Evolutionary conservation across 1,284 basidiomycete genomes (phyloP).

Genomic region (Sparassis latifolia): DNA sequence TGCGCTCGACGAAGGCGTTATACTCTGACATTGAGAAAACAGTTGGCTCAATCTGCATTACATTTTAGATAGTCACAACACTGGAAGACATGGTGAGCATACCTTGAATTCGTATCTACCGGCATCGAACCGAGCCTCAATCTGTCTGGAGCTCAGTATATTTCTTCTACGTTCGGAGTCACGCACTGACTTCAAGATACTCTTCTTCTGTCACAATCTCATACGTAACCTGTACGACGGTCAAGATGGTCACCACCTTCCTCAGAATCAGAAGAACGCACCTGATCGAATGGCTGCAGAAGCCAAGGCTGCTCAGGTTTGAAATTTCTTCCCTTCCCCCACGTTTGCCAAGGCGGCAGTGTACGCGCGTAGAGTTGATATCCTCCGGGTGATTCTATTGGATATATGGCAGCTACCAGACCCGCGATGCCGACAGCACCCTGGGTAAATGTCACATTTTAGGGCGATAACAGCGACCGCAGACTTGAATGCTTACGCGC

Average conservation of each 20-base stretch:
- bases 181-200: slow-evolving; percentile 35
- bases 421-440: slow-evolving; percentile 63
- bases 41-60: slow-evolving; percentile 37
- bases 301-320: slow-evolving; percentile 48
- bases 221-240: slow-evolving; percentile 36
- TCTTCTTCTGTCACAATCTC: slow-evolving; percentile 38
- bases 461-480: too few species aligned
- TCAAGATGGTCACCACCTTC: too few species aligned
- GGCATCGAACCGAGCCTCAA: slow-evolving; percentile 53
- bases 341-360: slow-evolving; percentile 55
- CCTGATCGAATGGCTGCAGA: slow-evolving; percentile 60
- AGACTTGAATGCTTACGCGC: slow-evolving; percentile 30
- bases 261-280: slow-evolving; percentile 15
- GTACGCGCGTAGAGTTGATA: slow-evolving; percentile 60
- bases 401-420: slow-evolving; percentile 58
- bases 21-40: slow-evolving; percentile 52
- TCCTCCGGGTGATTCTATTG: slow-evolving; percentile 58
- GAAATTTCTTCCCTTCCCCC: slow-evolving; percentile 49
- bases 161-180: too few species aligned
- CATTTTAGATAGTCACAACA: too few species aligned
- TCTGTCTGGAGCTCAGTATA: slow-evolving; percentile 22
- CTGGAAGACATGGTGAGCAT: not conserved
- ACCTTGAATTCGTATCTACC: slow-evolving; percentile 57
- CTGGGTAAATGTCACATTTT: slow-evolving; percentile 21
- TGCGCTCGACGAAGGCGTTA: slow-evolving; percentile 35